Evolutionary conservation across 768 basidiomycete species (phyloP).

Genomic region (Coprinellus micaceus): DNA sequence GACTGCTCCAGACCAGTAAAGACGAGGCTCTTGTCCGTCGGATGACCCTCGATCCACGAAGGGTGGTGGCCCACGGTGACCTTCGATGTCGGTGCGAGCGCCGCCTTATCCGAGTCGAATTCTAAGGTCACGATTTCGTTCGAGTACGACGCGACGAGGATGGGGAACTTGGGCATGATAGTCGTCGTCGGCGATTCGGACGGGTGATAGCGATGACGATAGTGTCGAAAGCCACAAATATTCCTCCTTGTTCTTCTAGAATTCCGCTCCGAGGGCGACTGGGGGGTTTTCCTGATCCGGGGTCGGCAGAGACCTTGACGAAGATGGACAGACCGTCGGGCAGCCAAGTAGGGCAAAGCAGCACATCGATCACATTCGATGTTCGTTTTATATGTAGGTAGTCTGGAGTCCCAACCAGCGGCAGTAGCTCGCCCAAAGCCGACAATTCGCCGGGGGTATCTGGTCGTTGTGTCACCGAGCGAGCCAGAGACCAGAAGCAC

Average conservation of each 20-base stretch:
- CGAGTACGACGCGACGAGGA: constrained; percentile 66
- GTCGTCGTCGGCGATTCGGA: background rate
- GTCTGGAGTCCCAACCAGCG: background rate
- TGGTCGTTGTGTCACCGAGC: background rate
- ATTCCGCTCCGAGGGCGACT: no score
- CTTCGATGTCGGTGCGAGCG: constrained; percentile 42
- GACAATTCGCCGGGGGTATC: constrained; percentile 6
- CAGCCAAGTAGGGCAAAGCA: background rate
- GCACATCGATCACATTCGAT: background rate
- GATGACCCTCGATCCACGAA: constrained; percentile 72
- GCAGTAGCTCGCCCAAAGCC: background rate
- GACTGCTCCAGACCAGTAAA: constrained; percentile 64
- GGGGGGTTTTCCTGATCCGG: no score
- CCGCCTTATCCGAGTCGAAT: constrained; percentile 49
- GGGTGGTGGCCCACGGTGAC: constrained; percentile 58
- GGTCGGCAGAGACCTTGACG: no score
- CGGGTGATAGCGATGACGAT: no score
- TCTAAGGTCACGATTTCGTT: constrained; percentile 57
- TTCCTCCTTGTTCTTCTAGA: background rate
- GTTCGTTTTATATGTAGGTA: background rate
- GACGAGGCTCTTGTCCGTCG: constrained; percentile 51
- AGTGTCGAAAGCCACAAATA: background rate
- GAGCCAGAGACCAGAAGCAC: background rate
- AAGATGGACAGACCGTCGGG: no score
- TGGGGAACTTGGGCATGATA: constrained; percentile 36